Conservation (phyloP, 1,284 basidiomycete genomes). For the Schizophyllum commune region DNA sequence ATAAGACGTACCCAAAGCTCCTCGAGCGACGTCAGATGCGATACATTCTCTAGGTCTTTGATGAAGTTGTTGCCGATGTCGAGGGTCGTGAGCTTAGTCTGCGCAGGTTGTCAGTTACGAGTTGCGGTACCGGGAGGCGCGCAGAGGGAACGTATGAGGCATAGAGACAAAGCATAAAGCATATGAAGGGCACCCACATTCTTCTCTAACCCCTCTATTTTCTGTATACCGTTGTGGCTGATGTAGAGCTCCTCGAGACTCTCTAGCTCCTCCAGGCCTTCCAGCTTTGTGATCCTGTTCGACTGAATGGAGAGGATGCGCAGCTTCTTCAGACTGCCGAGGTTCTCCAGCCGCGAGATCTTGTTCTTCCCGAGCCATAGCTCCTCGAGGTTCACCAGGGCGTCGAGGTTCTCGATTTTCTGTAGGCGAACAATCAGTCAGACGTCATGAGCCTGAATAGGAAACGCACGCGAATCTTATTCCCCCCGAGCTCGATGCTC, state of each 20-base stretch:
- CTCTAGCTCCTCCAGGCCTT: constrained; percentile 66
- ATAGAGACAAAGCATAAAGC: background rate
- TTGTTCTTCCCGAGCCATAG: constrained; percentile 99
- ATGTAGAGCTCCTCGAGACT: constrained; percentile 89
- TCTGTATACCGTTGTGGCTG: constrained; percentile 86
- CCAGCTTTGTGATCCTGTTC: constrained; percentile 87
- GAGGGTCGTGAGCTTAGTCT: constrained; percentile 79
- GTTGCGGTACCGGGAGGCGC: background rate
- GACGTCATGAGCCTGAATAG: constrained; percentile 4
- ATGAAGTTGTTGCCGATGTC: constrained; percentile 89
- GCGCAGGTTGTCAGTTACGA: background rate
- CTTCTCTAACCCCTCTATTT: constrained; percentile 80
- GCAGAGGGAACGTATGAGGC: background rate
- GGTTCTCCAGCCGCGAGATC: constrained; percentile 76
- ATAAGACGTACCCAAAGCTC: constrained; percentile 84
- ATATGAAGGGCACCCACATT: constrained; percentile 47
- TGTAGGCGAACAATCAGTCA: constrained; percentile 21
- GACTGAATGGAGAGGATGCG: constrained; percentile 87
- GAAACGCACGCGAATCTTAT: constrained; percentile 69
- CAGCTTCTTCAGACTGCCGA: constrained; percentile 62
- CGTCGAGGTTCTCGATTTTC: constrained; percentile 87
- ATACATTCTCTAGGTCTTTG: constrained; percentile 69
- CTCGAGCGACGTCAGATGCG: constrained; percentile 70
- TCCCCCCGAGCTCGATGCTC: constrained; percentile 91
- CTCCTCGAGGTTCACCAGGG: constrained; percentile 79